Evolutionary conservation across 331 rosid species (phyloP).

Genomic region (Acacia concinna): DNA sequence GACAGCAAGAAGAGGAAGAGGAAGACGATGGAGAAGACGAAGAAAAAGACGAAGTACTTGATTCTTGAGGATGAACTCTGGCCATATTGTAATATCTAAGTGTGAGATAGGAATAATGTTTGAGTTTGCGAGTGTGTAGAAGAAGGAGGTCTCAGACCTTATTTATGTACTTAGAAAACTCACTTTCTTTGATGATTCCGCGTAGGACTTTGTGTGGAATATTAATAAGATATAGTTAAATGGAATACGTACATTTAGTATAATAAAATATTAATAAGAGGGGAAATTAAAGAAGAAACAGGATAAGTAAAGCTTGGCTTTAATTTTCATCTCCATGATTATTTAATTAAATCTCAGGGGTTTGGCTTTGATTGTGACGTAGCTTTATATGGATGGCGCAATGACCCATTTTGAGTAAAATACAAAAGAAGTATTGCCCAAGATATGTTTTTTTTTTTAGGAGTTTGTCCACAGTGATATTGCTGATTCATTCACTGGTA

Average conservation of each 20-base stretch:
- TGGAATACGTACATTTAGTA: not conserved
- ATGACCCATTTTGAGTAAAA: conserved; percentile 8
- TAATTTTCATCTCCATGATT: not conserved
- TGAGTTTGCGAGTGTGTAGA: not conserved
- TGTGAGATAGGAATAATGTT: not conserved
- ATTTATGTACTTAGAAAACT: not conserved
- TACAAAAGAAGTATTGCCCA: not conserved
- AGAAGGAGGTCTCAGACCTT: not conserved
- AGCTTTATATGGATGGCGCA: conserved; percentile 33
- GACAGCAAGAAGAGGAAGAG: conserved; percentile 19
- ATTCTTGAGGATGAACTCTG: conserved; percentile 41
- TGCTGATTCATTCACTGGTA: not conserved
- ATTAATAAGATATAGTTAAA: not conserved
- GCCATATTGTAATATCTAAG: conserved; percentile 30
- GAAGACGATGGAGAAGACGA: conserved; percentile 29
- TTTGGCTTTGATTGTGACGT: not conserved
- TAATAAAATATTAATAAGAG: not conserved
- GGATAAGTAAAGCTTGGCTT: not conserved
- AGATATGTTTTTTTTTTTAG: not conserved
- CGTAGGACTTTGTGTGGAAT: not conserved
- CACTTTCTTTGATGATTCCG: not conserved
- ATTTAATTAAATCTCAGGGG: not conserved
- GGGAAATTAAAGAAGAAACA: not conserved
- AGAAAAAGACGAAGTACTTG: not conserved
- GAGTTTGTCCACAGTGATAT: not conserved